A percentile compares a stretch with the other conserved stretches of the same genome.
Evolutionary conservation across 1,284 basidiomycete species (phyloP).

Genomic region (Leccinum subrobustum): DNA sequence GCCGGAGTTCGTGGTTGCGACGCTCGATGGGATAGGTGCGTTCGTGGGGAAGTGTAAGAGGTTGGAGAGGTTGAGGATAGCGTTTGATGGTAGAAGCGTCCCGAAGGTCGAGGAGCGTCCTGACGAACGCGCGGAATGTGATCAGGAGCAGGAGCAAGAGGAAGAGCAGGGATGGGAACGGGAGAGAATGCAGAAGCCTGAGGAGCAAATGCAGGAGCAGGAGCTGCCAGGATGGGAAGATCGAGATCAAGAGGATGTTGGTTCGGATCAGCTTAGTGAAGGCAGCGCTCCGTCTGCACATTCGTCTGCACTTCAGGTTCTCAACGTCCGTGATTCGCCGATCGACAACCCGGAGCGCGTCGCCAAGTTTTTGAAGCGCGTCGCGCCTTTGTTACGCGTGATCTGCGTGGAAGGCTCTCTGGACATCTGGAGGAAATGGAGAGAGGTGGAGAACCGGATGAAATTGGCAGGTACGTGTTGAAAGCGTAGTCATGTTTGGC

Average conservation of each 20-base stretch:
- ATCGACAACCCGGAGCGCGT: slow-evolving; percentile 27
- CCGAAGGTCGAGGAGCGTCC: background rate
- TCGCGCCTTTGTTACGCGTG: slow-evolving; percentile 25
- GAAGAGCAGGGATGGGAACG: background rate
- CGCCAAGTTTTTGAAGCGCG: slow-evolving; percentile 26
- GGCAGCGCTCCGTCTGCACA: background rate
- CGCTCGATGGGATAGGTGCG: slow-evolving; percentile 24
- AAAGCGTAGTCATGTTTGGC: background rate
- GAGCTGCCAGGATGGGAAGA: background rate
- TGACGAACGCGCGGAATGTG: background rate
- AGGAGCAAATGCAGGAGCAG: background rate
- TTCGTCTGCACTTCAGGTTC: slow-evolving; percentile 17
- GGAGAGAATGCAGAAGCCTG: background rate
- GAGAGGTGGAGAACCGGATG: slow-evolving; percentile 31
- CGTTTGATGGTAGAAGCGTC: slow-evolving; percentile 25
- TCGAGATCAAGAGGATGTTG: background rate
- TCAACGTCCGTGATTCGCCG: slow-evolving; percentile 32
- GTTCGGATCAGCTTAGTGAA: background rate
- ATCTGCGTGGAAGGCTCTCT: slow-evolving; percentile 29
- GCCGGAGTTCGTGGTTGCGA: slow-evolving; percentile 16
- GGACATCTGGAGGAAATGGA: slow-evolving; percentile 31
- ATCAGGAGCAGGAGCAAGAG: background rate
- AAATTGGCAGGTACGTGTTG: slow-evolving; percentile 10
- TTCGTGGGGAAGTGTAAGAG: slow-evolving; percentile 21
- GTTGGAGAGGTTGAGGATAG: slow-evolving; percentile 19